A percentile compares a stretch with the other conserved stretches of the same genome.
Evolutionary conservation across 1,284 basidiomycete genomes (phyloP).

Genomic region (Paramarasmius palmivorus): DNA sequence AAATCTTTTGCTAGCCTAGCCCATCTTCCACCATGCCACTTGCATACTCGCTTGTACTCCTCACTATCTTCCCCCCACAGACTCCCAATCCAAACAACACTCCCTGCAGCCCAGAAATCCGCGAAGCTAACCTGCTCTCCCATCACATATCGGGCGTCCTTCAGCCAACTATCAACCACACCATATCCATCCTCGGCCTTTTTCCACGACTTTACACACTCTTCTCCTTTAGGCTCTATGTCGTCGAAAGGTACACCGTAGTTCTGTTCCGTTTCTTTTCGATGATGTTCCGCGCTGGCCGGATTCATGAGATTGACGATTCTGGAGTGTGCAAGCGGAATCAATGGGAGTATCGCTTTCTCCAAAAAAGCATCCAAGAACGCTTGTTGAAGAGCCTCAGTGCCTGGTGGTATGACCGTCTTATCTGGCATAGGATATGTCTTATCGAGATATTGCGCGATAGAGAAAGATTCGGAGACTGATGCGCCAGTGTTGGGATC

Average conservation of each 20-base stretch:
- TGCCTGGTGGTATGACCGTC: constrained; percentile 25
- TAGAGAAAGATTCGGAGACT: neutral
- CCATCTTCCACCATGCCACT: constrained; percentile 13
- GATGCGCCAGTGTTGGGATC: neutral
- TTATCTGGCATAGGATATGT: constrained; percentile 30
- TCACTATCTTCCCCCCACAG: constrained; percentile 16
- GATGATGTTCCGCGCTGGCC: constrained; percentile 29
- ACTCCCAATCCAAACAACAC: constrained; percentile 28
- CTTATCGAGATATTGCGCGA: constrained; percentile 30
- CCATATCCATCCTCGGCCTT: constrained; percentile 24
- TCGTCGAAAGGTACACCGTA: constrained; percentile 30
- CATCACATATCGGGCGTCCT: constrained; percentile 24
- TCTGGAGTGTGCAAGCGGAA: constrained; percentile 1
- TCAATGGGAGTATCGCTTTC: neutral
- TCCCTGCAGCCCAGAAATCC: constrained; percentile 29
- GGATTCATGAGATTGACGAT: constrained; percentile 23
- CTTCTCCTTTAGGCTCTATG: constrained; percentile 26
- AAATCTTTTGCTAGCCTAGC: constrained; percentile 2
- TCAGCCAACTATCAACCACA: constrained; percentile 25
- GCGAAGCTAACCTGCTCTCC: constrained; percentile 32
- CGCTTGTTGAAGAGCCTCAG: neutral
- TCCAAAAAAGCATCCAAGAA: neutral
- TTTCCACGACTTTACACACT: constrained; percentile 25
- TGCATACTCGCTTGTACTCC: constrained; percentile 10
- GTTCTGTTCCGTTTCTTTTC: constrained; percentile 23